These are phyloP conservation scores for Torulaspora globosa DNA, from an alignment of 1,139 yeast species.

Conservation along the genomic window DNA sequence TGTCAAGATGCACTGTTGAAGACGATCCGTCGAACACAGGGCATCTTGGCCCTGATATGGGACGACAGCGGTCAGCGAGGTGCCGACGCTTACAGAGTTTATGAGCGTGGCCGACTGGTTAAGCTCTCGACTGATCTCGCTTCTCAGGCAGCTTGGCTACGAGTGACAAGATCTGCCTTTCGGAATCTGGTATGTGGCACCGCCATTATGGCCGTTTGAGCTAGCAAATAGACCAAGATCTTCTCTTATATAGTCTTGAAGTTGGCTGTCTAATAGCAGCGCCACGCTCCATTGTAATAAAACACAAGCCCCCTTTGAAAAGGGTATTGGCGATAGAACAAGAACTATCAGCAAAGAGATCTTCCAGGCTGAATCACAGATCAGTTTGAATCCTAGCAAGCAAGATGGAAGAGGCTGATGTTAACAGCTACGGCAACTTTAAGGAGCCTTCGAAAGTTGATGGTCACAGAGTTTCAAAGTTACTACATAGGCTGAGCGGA, in stretches of 20 bases:
- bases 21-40: no score
- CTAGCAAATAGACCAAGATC: background rate
- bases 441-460: slow-evolving; percentile 24
- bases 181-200: no score
- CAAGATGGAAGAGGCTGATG: background rate
- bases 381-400: background rate
- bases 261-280: slow-evolving; percentile 12
- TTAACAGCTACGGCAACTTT: background rate
- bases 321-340: background rate
- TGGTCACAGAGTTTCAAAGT: slow-evolving; percentile 35
- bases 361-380: background rate
- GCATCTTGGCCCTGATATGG: no score
- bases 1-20: no score
- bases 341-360: background rate
- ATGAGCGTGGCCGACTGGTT: no score
- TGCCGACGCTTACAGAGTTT: no score
- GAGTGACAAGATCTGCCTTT: no score
- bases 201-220: no score
- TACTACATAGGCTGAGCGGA: slow-evolving; percentile 54
- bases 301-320: background rate
- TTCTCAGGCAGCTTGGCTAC: no score
- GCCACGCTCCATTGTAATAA: background rate
- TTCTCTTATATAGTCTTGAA: background rate
- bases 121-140: no score
- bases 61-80: no score